Evolutionary conservation across 2,329 filamentous ascomycete species (phyloP).

Genomic region (Aureobasidium sp.): DNA sequence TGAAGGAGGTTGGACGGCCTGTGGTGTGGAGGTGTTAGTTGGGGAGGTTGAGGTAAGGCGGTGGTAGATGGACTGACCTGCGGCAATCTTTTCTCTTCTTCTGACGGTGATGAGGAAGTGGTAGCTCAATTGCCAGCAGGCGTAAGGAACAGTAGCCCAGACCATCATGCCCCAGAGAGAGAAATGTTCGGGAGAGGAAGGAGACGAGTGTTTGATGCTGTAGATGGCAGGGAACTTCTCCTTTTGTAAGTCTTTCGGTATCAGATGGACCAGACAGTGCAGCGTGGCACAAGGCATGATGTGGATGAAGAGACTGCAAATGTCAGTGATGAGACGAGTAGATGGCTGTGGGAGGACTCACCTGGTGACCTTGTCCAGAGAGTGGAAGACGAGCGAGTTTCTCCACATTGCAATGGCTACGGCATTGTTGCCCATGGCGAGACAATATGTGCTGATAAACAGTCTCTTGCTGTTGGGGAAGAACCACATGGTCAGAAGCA

Average conservation of each 20-base stretch:
- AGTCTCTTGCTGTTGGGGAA: slow-evolving; percentile 87
- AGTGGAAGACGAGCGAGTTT: slow-evolving; percentile 97
- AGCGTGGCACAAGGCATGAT: slow-evolving; percentile 96
- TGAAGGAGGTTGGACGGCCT: slow-evolving; percentile 87
- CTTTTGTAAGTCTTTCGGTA: slow-evolving; percentile 57
- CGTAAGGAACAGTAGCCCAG: slow-evolving; percentile 91
- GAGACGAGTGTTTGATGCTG: slow-evolving; percentile 62
- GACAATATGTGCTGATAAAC: slow-evolving; percentile 84
- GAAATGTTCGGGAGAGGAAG: slow-evolving; percentile 73
- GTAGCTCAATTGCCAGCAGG: slow-evolving; percentile 85
- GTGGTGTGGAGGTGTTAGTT: too few species aligned
- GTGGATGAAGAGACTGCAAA: slow-evolving; percentile 79
- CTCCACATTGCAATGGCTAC: slow-evolving; percentile 99
- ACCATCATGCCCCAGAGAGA: slow-evolving; percentile 76
- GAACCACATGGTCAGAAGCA: slow-evolving; percentile 76
- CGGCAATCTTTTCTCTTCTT: slow-evolving; percentile 90
- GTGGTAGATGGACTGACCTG: too few species aligned
- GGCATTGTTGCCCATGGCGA: slow-evolving; percentile 94
- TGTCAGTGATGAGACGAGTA: slow-evolving; percentile 7
- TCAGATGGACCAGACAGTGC: slow-evolving; percentile 84
- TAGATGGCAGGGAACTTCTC: slow-evolving; percentile 77
- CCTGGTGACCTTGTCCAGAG: slow-evolving; percentile 94
- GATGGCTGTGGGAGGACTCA: slow-evolving; percentile 26
- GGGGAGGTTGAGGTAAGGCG: too few species aligned
- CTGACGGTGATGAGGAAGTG: slow-evolving; percentile 94